phyloP scores from a whole-genome alignment of 768 basidiomycete genomes.

The Chalciporus sphaerocephalus region DNA sequence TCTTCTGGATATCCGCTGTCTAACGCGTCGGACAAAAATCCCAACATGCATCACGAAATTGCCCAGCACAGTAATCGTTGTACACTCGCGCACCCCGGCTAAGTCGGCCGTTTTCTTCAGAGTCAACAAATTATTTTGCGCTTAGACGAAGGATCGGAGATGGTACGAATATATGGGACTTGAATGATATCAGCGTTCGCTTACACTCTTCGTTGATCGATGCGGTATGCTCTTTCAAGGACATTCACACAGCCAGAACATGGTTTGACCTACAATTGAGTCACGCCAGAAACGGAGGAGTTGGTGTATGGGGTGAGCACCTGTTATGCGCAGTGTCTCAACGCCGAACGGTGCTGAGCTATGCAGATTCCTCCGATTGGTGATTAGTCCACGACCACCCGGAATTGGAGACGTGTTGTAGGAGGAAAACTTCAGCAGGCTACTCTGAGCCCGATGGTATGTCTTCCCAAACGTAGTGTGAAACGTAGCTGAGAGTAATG shows the following conservation, averaged over 20 bases:
- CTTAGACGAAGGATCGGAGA: neutral
- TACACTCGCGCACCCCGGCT: no score
- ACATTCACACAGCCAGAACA: neutral
- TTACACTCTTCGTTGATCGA: neutral
- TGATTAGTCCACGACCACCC: slow-evolving; percentile 1
- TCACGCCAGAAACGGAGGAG: slow-evolving; percentile 1
- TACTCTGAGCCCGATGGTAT: no score
- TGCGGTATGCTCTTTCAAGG: slow-evolving; percentile 1
- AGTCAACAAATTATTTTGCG: neutral
- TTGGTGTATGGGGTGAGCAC: slow-evolving; percentile 2
- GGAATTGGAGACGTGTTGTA: slow-evolving; percentile 5
- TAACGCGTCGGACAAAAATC: no score
- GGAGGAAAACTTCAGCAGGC: slow-evolving; percentile 4
- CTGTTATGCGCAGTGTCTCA: no score
- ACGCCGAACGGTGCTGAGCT: neutral
- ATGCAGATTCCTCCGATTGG: neutral
- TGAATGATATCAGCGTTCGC: neutral
- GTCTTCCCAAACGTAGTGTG: no score
- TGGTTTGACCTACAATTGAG: slow-evolving; percentile 6
- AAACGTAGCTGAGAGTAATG: no score
- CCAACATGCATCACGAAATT: no score
- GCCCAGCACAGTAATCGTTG: no score
- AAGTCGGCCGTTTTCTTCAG: no score
- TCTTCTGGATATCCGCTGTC: no score
- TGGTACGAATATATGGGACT: slow-evolving; percentile 2